phyloP scores from a whole-genome alignment of 345 rosid species.

The Brassica carinata region DNA sequence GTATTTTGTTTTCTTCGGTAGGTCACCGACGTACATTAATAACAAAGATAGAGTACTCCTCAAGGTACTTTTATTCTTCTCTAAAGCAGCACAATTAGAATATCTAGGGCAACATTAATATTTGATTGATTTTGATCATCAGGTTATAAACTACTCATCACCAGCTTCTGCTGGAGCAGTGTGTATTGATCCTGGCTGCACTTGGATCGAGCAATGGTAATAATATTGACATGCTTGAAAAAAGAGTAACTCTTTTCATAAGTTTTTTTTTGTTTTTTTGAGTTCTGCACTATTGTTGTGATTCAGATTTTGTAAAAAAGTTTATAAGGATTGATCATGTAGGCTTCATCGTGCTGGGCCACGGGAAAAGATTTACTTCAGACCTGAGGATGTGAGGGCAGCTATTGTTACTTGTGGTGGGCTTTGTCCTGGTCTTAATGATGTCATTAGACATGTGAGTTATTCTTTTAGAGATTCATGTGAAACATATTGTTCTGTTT shows the following conservation, averaged over 20 bases:
- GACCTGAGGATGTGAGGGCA: conserved; percentile 85
- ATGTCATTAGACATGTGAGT: conserved; percentile 84
- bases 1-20: conserved; percentile 7
- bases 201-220: conserved; percentile 94
- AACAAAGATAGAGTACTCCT: conserved; percentile 89
- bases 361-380: conserved; percentile 77
- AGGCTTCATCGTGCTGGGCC: conserved; percentile 99
- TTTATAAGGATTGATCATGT: not conserved
- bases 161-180: conserved; percentile 83
- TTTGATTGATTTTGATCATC: not conserved
- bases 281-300: not conserved
- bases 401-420: conserved; percentile 93
- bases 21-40: conserved; percentile 83
- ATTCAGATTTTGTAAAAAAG: not conserved
- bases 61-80: conserved; percentile 49
- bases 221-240: not conserved
- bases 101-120: not conserved
- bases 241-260: not conserved
- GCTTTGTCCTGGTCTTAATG: conserved; percentile 94
- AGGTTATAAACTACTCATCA: conserved; percentile 68
- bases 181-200: conserved; percentile 74
- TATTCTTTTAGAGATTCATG: not conserved
- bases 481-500: too few relatives aligned
- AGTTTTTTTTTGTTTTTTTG: not conserved
- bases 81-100: not conserved